A percentile compares a stretch with the other conserved stretches of the same genome.
Evolutionary conservation across 768 basidiomycete species (phyloP).

Genomic region (Amanita subjunquillea): DNA sequence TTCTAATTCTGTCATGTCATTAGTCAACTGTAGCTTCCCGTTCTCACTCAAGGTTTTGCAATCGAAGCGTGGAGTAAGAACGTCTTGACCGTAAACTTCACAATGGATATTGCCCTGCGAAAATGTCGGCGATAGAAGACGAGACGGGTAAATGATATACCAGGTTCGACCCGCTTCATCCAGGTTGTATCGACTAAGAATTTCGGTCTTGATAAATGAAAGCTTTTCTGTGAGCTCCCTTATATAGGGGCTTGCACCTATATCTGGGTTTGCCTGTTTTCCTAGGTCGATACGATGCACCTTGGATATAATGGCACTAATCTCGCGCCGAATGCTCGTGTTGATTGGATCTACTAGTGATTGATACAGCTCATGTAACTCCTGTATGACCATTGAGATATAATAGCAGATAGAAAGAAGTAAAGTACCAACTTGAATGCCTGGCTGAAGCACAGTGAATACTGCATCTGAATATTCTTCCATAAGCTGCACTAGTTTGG

Average conservation of each 20-base stretch:
- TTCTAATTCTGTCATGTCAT: constrained; percentile 95
- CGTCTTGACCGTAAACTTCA: constrained; percentile 69
- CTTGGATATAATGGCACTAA: constrained; percentile 67
- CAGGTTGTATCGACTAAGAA: constrained; percentile 60
- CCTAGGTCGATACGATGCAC: constrained; percentile 82
- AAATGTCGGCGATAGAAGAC: background rate
- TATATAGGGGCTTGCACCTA: constrained; percentile 80
- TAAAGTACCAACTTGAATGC: constrained; percentile 40
- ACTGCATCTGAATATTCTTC: constrained; percentile 60
- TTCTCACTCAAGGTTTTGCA: constrained; percentile 84
- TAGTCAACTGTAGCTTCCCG: constrained; percentile 89
- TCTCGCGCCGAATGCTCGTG: constrained; percentile 67
- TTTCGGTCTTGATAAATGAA: constrained; percentile 66
- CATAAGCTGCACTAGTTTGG: constrained; percentile 51
- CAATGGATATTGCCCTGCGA: constrained; percentile 52
- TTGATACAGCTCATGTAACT: constrained; percentile 39
- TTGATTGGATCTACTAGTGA: constrained; percentile 53
- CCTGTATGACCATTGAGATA: constrained; percentile 22
- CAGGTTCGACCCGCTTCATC: constrained; percentile 68
- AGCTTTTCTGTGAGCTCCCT: constrained; percentile 88
- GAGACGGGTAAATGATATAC: constrained; percentile 31
- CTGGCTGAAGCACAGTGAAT: constrained; percentile 40
- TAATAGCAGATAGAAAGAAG: background rate
- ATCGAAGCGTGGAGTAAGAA: constrained; percentile 95
- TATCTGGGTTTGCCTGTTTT: constrained; percentile 49